phyloP scores from a whole-genome alignment of 2,329 filamentous ascomycete species.

The Sclerotinia sclerotiorum region DNA sequence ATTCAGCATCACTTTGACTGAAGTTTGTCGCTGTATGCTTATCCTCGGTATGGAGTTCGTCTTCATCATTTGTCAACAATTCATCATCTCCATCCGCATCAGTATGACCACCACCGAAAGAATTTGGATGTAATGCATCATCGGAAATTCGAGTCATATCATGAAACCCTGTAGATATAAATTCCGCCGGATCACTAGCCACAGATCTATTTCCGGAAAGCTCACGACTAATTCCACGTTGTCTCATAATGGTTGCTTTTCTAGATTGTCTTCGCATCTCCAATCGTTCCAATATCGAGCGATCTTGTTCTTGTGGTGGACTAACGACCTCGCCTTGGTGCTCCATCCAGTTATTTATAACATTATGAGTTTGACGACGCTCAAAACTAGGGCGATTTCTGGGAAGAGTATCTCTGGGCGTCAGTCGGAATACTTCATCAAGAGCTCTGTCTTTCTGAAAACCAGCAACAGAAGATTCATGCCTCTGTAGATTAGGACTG shows the following conservation, averaged over 20 bases:
- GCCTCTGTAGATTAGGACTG: constrained; percentile 68
- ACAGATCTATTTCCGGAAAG: constrained; percentile 53
- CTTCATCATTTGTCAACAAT: constrained; percentile 77
- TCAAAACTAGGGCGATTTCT: constrained; percentile 62
- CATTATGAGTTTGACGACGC: constrained; percentile 72
- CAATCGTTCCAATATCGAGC: constrained; percentile 56
- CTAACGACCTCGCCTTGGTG: constrained; percentile 55
- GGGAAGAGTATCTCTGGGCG: constrained; percentile 63
- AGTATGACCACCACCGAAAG: constrained; percentile 54
- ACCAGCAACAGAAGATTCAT: constrained; percentile 84
- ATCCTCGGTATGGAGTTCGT: constrained; percentile 55
- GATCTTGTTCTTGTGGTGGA: constrained; percentile 61
- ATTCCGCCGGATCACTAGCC: constrained; percentile 63
- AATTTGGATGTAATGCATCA: constrained; percentile 15
- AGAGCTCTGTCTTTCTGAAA: constrained; percentile 87
- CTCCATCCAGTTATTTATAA: constrained; percentile 91
- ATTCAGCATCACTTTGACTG: constrained; percentile 43
- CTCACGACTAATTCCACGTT: constrained; percentile 40
- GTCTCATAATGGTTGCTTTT: constrained; percentile 31
- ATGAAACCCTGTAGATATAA: constrained; percentile 49
- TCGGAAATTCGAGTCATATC: constrained; percentile 25
- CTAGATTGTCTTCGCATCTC: constrained; percentile 46
- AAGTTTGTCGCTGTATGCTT: constrained; percentile 36
- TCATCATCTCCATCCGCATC: constrained; percentile 75
- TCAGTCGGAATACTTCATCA: constrained; percentile 83